Evolutionary conservation across 164 flowering plant genomes (phyloP).

Genomic region (Amborella trichopoda): DNA sequence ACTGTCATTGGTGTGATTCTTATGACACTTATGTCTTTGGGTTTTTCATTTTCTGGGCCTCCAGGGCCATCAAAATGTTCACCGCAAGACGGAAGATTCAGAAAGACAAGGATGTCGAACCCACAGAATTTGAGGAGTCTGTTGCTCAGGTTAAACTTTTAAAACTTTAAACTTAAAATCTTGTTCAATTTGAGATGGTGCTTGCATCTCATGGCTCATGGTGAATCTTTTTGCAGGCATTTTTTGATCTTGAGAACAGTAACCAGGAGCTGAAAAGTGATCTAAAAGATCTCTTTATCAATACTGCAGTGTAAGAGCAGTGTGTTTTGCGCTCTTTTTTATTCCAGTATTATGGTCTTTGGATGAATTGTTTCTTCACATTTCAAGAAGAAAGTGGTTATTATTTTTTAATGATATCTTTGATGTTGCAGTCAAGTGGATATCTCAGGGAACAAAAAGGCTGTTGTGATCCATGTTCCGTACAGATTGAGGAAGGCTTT

Average conservation of each 20-base stretch:
- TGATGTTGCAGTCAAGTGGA: conserved; percentile 58
- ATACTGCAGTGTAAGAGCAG: conserved; percentile 26
- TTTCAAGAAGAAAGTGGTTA: background rate
- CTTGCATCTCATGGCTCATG: background rate
- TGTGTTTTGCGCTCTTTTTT: background rate
- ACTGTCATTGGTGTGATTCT: too few species aligned
- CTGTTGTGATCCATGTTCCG: conserved; percentile 77
- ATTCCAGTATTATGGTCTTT: background rate
- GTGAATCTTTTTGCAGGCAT: conserved; percentile 15
- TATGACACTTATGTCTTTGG: too few species aligned
- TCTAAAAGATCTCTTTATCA: conserved; percentile 37
- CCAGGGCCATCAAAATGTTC: conserved; percentile 45
- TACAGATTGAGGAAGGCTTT: conserved; percentile 73
- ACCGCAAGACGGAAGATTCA: conserved; percentile 46
- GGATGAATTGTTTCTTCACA: background rate
- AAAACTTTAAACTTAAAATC: background rate
- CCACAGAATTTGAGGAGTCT: conserved; percentile 54
- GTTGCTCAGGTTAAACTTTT: conserved; percentile 29
- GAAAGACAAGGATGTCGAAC: conserved; percentile 56
- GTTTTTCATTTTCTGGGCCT: too few species aligned
- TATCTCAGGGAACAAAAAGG: conserved; percentile 65
- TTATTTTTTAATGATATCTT: background rate
- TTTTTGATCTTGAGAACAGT: conserved; percentile 39
- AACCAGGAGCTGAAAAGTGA: conserved; percentile 37
- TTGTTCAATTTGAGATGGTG: background rate